Percentiles rank a stretch among this genome's conserved stretches.
Conservation (phyloP, 306 rosid genomes). For the Acacia acuminata region DNA sequence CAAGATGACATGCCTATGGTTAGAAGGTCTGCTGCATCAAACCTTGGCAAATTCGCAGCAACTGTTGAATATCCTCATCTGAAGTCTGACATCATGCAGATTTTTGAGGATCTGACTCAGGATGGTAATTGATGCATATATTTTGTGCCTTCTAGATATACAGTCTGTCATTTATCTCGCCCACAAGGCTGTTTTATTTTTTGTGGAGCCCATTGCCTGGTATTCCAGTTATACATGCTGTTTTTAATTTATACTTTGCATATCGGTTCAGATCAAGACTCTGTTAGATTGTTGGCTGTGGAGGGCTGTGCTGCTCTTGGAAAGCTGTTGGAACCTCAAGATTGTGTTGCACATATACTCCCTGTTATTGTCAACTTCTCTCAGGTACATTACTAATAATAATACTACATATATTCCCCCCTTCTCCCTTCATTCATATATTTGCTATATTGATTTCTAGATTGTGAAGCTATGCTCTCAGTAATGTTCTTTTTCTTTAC, state of each 20-base stretch:
- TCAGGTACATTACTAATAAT: slow-evolving; percentile 57
- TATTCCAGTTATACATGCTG: neutral
- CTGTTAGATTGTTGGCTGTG: slow-evolving; percentile 93
- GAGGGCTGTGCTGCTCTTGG: slow-evolving; percentile 99
- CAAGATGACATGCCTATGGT: slow-evolving; percentile 99
- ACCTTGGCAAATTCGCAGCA: slow-evolving; percentile 93
- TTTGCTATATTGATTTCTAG: neutral
- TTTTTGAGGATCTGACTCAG: slow-evolving; percentile 94
- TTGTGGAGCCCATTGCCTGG: slow-evolving; percentile 24
- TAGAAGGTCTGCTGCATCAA: slow-evolving; percentile 98
- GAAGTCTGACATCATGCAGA: slow-evolving; percentile 83
- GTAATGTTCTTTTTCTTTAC: slow-evolving; percentile 2
- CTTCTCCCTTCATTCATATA: neutral
- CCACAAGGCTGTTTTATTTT: slow-evolving; percentile 2
- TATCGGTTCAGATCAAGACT: slow-evolving; percentile 82
- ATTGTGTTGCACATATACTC: slow-evolving; percentile 90
- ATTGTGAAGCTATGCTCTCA: slow-evolving; percentile 7
- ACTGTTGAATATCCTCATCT: slow-evolving; percentile 87
- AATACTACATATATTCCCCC: neutral
- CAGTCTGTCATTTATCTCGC: slow-evolving; percentile 13
- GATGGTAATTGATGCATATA: slow-evolving; percentile 60
- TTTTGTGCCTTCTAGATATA: slow-evolving; percentile 13
- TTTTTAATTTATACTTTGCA: slow-evolving; percentile 15
- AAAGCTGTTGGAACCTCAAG: slow-evolving; percentile 90
- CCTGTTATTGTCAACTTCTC: slow-evolving; percentile 96